Percentiles rank a stretch among this genome's conserved stretches.
These are phyloP conservation scores for Dryas integrifolia DNA, from an alignment of 331 rosid genomes.

Conservation along the genomic window DNA sequence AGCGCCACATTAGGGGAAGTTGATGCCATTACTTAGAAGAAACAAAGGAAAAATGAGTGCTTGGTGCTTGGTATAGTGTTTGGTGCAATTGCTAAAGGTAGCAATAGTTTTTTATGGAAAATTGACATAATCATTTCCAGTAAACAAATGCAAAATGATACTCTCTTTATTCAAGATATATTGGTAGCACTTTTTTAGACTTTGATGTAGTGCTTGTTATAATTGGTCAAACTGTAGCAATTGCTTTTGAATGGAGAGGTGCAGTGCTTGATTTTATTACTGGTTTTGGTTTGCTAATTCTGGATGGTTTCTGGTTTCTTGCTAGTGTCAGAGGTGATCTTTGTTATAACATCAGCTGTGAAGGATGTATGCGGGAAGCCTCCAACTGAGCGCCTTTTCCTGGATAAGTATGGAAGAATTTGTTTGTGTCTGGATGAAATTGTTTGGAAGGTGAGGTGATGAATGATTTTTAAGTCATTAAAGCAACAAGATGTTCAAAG, in stretches of 20 bases:
- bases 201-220: conserved; percentile 15
- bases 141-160: conserved; percentile 2
- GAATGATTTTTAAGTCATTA: background rate
- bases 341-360: conserved; percentile 83
- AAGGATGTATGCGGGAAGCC: conserved; percentile 90
- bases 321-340: conserved; percentile 86
- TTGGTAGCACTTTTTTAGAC: background rate
- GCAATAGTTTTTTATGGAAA: background rate
- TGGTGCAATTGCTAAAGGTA: background rate
- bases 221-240: conserved; percentile 6
- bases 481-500: background rate
- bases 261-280: conserved; percentile 10
- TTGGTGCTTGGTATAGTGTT: background rate
- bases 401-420: conserved; percentile 91
- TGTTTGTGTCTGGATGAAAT: conserved; percentile 90
- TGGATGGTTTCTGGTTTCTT: conserved; percentile 23
- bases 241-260: background rate
- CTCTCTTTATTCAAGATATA: background rate
- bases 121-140: background rate
- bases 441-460: conserved; percentile 79
- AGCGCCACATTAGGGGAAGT: background rate
- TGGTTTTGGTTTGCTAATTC: conserved; percentile 4
- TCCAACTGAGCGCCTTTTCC: conserved; percentile 87
- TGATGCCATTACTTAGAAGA: background rate
- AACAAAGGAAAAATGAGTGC: background rate